Evolutionary conservation across 2,329 filamentous ascomycete genomes (phyloP).

Genomic region (Alternaria postmessia): DNA sequence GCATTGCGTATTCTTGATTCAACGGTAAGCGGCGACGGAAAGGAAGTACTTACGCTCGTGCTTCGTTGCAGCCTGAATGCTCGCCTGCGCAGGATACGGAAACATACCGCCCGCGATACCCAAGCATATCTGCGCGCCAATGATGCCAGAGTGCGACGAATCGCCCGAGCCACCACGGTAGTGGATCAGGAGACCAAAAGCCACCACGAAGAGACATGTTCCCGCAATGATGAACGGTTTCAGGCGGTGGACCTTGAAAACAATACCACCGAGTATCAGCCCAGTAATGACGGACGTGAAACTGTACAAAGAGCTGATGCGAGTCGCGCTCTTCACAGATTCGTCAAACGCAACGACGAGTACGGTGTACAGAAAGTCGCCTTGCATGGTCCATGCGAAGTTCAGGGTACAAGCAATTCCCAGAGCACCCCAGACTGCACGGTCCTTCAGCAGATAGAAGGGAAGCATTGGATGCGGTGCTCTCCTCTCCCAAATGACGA

Average conservation of each 20-base stretch:
- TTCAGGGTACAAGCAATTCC: slow-evolving; percentile 54
- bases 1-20: background rate
- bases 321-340: slow-evolving; percentile 63
- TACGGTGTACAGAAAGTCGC: slow-evolving; percentile 70
- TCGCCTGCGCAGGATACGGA: slow-evolving; percentile 60
- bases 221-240: slow-evolving; percentile 70
- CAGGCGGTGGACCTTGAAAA: slow-evolving; percentile 63
- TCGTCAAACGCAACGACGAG: slow-evolving; percentile 69
- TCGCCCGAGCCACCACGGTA: slow-evolving; percentile 62
- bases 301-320: slow-evolving; percentile 67
- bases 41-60: slow-evolving; percentile 51
- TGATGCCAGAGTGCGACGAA: slow-evolving; percentile 62
- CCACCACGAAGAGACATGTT: slow-evolving; percentile 67
- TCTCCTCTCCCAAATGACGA: slow-evolving; percentile 63
- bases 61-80: slow-evolving; percentile 60
- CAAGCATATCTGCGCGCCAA: slow-evolving; percentile 68
- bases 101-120: slow-evolving; percentile 72
- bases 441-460: slow-evolving; percentile 68
- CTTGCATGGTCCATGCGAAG: slow-evolving; percentile 66
- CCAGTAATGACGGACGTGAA: slow-evolving; percentile 67
- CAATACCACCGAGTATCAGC: slow-evolving; percentile 63
- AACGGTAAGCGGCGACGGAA: background rate
- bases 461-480: slow-evolving; percentile 65
- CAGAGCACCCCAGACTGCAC: slow-evolving; percentile 69
- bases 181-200: slow-evolving; percentile 69